Conservation (phyloP, 225 moss, liverwort and hornwort genomes). For the Physcomitrellopsis africana region DNA sequence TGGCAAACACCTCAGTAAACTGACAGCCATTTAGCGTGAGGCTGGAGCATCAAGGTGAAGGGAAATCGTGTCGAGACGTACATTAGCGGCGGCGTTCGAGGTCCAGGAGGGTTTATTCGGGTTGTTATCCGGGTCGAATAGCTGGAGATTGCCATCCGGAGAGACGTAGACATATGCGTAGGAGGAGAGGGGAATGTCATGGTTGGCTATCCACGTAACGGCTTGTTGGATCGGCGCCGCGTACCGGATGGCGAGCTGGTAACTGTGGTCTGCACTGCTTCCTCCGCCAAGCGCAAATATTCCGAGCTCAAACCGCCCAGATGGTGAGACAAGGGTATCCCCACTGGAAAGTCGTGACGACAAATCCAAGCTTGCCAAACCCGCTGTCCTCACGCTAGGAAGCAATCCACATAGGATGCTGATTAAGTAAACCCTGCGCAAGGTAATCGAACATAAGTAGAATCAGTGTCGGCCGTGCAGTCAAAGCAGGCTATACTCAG, state of each 20-base stretch:
- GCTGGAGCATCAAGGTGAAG: background rate
- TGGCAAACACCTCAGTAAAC: background rate
- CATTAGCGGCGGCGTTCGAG: background rate
- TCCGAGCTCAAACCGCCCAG: background rate
- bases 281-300: background rate
- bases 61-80: background rate
- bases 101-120: background rate
- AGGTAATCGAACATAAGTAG: too few species aligned
- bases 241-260: constrained; percentile 10
- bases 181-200: background rate
- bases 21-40: background rate
- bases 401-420: too few species aligned
- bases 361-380: background rate
- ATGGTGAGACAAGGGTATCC: background rate
- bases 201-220: constrained; percentile 8
- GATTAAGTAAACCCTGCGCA: too few species aligned
- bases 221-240: background rate
- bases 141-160: background rate
- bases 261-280: accelerated
- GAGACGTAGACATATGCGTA: background rate
- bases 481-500: too few species aligned
- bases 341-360: accelerated
- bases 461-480: too few species aligned
- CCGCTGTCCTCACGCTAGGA: background rate
- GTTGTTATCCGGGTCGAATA: background rate